Base-by-base conservation (phyloP, 1,284 basidiomycete genomes). In the Salmacisia buchloeana region DNA sequence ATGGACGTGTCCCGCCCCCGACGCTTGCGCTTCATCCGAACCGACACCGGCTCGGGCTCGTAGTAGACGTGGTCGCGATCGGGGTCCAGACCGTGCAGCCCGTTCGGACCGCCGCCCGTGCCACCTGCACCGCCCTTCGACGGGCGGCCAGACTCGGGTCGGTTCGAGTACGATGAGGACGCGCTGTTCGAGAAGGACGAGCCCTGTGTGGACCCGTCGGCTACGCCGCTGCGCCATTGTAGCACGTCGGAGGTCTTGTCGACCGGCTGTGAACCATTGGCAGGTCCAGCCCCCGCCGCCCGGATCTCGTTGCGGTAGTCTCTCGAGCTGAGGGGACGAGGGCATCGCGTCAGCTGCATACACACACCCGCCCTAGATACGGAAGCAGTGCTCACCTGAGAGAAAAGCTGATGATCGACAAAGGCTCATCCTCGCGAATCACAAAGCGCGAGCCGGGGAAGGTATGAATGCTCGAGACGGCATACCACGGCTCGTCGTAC, bases 331-430 rank as follows among this genome's bases (percentile, higher is more conserved):
- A 1, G 41, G 15, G n/a, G n/a, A n/a, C n/a, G n/a, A n/a, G n/a
- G n/a, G n/a, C n/a, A n/a, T n/a, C n/a, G n/a, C n/a, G n/a, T n/a
- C n/a, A n/a, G n/a, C n/a, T n/a, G n/a, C n/a, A n/a, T n/a, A n/a
- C n/a, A n/a, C n/a, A n/a, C n/a, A n/a, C n/a, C n/a, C n/a, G n/a
- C n/a, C n/a, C n/a, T n/a, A n/a, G 1, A 43, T 18, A 7, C 3
- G 1, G 41, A 43, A 43, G 9, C 7, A 43, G 15, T n/a, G 23
- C 41, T 7, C 69, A 75, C 58, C 69, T 73, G 49, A 76, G 68
- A 12, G 73, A 73, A 38, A 69, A 76, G 1, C 73, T 73, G 46
- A 76, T 65, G 65, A 76, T 72, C 12, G 71, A 74, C 35, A 76
- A 64, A 5, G 74, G 74, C 59, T 76, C 74, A 41, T 74, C 68